Conservation (phyloP, 2,329 filamentous ascomycete genomes). For the Monosporascus sp. region DNA sequence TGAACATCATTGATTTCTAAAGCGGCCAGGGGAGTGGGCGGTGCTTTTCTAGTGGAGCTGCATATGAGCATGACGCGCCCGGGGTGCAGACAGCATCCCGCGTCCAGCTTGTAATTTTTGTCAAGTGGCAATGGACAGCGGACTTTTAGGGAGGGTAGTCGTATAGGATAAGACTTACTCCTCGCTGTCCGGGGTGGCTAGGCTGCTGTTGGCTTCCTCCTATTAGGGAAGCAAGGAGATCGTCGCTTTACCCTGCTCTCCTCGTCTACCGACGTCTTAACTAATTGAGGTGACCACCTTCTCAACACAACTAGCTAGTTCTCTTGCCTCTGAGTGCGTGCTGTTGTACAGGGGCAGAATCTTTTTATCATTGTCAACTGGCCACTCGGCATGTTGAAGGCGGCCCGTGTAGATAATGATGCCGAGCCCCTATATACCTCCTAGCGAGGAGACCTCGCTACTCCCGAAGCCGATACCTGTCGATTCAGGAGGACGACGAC, state of each 20-base stretch:
- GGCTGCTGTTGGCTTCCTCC: neutral
- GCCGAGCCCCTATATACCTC: neutral
- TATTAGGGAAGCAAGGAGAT: neutral
- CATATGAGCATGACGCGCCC: neutral
- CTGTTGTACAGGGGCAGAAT: too few species aligned
- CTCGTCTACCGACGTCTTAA: too few species aligned
- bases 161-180: neutral
- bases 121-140: neutral
- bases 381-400: neutral
- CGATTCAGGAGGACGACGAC: neutral
- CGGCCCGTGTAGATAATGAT: neutral
- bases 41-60: neutral
- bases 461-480: conserved; percentile 12
- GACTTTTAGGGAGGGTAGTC: neutral
- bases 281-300: too few species aligned
- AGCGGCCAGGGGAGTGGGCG: neutral
- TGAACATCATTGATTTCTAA: too few species aligned
- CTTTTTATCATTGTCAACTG: too few species aligned
- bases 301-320: too few species aligned
- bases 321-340: too few species aligned
- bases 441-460: conserved; percentile 15
- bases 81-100: neutral
- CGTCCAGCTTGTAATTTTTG: neutral
- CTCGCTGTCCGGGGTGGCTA: too few species aligned
- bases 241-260: too few species aligned